Evolutionary conservation across 140 eudicot species (phyloP), one percentile per base, ranked within the genome.

Genomic region (Erigeron philadelphicus): DNA sequence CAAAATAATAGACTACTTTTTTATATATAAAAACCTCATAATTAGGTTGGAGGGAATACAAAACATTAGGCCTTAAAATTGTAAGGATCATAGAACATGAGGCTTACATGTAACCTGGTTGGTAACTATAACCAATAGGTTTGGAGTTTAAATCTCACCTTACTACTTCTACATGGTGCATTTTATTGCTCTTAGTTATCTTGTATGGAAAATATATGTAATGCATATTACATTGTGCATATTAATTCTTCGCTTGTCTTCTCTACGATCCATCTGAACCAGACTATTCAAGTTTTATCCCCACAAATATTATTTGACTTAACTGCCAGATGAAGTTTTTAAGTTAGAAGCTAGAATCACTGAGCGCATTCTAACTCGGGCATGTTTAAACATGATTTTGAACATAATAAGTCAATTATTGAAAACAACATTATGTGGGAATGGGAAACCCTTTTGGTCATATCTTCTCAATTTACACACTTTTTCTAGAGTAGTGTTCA

Each of bases 401-500:
- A 64, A 17, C 17, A 63, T 7, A 41, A 0, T 9, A 64, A 19
- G 10, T 56, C n/a, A 57, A 11, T 42, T 19, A 42, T 9, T 43
- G 11, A 61, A 11, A 23, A 61, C 49, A n/a, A 16, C 67, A 61
- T n/a, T 61, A 13, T 15, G 40, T 53, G 48, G 25, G 67, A 21
- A 70, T 58, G 75, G 58, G 75, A 46, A 57, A 58, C 73, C 67
- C 19, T 41, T 45, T 44, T 18, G 47, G 47, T 41, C 16, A 55
- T 48, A 25, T 40, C 42, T 69, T 35, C 15, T 45, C 45, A 23
- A 61, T 69, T 60, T 70, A 19, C 61, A 61, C 61, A 8, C 49
- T 12, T 4, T 61, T 54, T 35, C 65, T 72, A 45, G 63, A 38
- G 61, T 62, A 25, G 64, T 66, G 63, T 70, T 63, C 76, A 53